These are phyloP conservation scores for Alternaria ventricosa DNA, from an alignment of 2,329 filamentous ascomycete genomes.

Conservation along the genomic window DNA sequence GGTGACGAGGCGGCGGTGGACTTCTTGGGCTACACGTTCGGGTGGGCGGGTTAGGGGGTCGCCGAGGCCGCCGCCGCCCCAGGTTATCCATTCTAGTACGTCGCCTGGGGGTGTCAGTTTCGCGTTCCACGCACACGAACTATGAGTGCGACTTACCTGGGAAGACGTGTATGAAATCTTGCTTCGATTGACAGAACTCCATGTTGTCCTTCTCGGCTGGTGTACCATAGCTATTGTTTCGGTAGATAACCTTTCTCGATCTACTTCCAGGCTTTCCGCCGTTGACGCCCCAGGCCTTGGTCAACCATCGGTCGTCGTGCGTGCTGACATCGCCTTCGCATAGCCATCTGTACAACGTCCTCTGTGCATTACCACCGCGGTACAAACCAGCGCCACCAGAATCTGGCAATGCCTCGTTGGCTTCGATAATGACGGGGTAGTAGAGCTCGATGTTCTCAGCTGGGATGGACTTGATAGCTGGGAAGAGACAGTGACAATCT, in stretches of 20 bases:
- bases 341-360: constrained; percentile 57
- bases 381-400: constrained; percentile 57
- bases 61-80: constrained; percentile 58
- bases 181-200: constrained; percentile 54
- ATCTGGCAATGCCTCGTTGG: constrained; percentile 56
- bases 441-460: constrained; percentile 58
- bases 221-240: constrained; percentile 48
- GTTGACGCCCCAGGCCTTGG: constrained; percentile 58
- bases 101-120: constrained; percentile 43
- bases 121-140: background rate
- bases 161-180: constrained; percentile 55
- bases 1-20: constrained; percentile 54
- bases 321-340: constrained; percentile 56
- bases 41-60: constrained; percentile 55
- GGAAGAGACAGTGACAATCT: constrained; percentile 60
- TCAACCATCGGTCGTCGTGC: constrained; percentile 59
- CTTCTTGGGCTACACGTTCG: constrained; percentile 55
- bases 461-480: constrained; percentile 59
- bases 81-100: constrained; percentile 59
- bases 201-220: constrained; percentile 42
- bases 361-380: constrained; percentile 58
- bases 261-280: constrained; percentile 55
- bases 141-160: constrained; percentile 33
- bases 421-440: constrained; percentile 57
- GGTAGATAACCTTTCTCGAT: constrained; percentile 54